phyloP scores from a whole-genome alignment of 257 asterid genomes.

The Salvia rosmarinus region DNA sequence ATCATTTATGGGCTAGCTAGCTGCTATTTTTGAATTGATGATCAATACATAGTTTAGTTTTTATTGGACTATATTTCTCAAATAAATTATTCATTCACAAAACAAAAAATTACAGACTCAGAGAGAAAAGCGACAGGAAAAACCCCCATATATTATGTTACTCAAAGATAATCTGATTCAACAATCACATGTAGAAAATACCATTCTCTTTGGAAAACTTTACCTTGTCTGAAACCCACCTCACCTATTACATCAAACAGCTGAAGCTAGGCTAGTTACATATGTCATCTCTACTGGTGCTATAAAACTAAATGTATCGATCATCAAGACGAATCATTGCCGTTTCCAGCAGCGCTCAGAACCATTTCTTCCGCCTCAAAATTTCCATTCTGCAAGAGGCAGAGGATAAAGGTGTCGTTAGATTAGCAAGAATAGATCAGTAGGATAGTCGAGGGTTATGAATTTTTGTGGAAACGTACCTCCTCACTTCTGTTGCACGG shows the following conservation, averaged over 20 bases:
- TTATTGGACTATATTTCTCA: neutral
- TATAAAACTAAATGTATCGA: conserved; percentile 14
- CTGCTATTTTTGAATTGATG: too few relatives aligned
- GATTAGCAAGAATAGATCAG: neutral
- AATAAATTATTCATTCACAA: neutral
- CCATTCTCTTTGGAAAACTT: conserved; percentile 17
- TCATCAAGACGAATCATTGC: conserved; percentile 50
- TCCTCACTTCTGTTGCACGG: conserved; percentile 48
- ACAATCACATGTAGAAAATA: conserved; percentile 6
- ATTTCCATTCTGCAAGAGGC: conserved; percentile 46
- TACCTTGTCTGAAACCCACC: conserved; percentile 16
- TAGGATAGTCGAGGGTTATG: too few relatives aligned
- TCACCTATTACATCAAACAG: conserved; percentile 25
- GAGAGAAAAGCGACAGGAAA: neutral
- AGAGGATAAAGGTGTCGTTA: neutral
- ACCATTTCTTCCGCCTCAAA: conserved; percentile 59
- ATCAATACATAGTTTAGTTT: neutral
- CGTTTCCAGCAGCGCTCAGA: conserved; percentile 45
- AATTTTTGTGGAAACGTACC: conserved; percentile 41
- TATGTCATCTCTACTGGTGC: conserved; percentile 23
- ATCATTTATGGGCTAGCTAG: too few relatives aligned
- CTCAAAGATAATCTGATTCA: neutral
- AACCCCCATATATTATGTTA: conserved; percentile 23
- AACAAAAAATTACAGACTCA: neutral
- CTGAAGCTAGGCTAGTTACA: conserved; percentile 32